Base-by-base conservation (phyloP, 768 basidiomycete species). In the Russula sp. region DNA sequence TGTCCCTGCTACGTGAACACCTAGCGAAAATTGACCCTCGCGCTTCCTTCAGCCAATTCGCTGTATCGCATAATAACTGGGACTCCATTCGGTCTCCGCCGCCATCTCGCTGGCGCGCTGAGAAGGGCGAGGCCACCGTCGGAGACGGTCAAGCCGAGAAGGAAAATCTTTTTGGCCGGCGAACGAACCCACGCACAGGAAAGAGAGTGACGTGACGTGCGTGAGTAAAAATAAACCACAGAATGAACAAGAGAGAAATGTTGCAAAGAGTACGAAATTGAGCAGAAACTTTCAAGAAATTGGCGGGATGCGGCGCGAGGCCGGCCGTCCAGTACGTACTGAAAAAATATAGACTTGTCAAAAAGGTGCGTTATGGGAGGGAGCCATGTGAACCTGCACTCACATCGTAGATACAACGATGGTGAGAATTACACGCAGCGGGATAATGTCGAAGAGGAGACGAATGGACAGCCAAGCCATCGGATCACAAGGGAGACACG, bases 271-370 rank as follows among this genome's bases (percentile, higher is more conserved):
- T 20, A 93, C 86, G 18, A 98, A 79, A 63, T 97, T 88, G 69
- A 98, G 83, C 22, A 97, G 77, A 75, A 90, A 98, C 69, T n/a
- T 97, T 98, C 86, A 97, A 98, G 79, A 88, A 98, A 70, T 88
- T 79, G 0, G 85, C 82, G 2, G 93, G 85, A 46, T 88, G 81
- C 5, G 78, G 79, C 2, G 90, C 81, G 5, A 98, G n/a, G n/a
- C n/a, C n/a, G 81, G 13, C 95, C 95, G 98, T 94, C 90, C 91
- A 93, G 68, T 93, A 93, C n/a, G 86, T 87, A 56, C 87, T 89
- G 61, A 10, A 20, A 20, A 54, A 29, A 42, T 53, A n/a, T 18
- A 49, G n/a, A 3, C 16, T 32, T 14, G 20, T 50, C 57, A 50
- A 50, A 50, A 35, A 50, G 3, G 14, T 39, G 46, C 20, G 34